Conservation (phyloP, 805 yeast species). For the Tetrapisispora arboricola region DNA sequence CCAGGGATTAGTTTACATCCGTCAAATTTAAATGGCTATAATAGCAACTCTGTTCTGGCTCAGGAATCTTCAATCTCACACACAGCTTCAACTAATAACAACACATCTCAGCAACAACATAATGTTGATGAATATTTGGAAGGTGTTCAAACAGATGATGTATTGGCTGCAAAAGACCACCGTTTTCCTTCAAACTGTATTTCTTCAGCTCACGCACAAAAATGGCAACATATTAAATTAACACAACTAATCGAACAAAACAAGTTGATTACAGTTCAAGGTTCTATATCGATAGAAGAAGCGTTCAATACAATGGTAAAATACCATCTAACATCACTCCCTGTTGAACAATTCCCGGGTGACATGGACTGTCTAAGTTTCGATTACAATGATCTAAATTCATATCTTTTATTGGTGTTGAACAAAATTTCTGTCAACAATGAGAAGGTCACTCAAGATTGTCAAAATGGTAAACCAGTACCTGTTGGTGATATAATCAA, state of each 20-base stretch:
- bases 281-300: conserved; percentile 64
- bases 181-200: conserved; percentile 2
- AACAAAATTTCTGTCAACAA: conserved; percentile 46
- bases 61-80: background rate
- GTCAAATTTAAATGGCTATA: conserved; percentile 1
- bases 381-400: conserved; percentile 84
- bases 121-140: conserved; percentile 1
- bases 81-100: background rate
- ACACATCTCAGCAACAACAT: background rate
- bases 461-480: conserved; percentile 80
- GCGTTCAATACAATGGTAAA: conserved; percentile 72
- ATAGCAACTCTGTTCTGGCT: background rate
- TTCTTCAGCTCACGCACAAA: conserved; percentile 20
- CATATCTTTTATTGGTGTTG: conserved; percentile 74
- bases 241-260: conserved; percentile 69
- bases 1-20: conserved; percentile 1
- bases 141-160: background rate
- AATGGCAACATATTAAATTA: conserved; percentile 68
- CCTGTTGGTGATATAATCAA: conserved; percentile 84
- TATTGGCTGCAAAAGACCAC: background rate
- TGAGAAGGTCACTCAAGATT: conserved; percentile 36
- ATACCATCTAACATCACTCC: conserved; percentile 75
- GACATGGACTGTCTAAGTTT: conserved; percentile 71
- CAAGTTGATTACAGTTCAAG: conserved; percentile 60
- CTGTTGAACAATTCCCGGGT: conserved; percentile 49